Evolutionary conservation across 2,329 filamentous ascomycete species (phyloP).

Genomic region (Aspergillus jensenii): DNA sequence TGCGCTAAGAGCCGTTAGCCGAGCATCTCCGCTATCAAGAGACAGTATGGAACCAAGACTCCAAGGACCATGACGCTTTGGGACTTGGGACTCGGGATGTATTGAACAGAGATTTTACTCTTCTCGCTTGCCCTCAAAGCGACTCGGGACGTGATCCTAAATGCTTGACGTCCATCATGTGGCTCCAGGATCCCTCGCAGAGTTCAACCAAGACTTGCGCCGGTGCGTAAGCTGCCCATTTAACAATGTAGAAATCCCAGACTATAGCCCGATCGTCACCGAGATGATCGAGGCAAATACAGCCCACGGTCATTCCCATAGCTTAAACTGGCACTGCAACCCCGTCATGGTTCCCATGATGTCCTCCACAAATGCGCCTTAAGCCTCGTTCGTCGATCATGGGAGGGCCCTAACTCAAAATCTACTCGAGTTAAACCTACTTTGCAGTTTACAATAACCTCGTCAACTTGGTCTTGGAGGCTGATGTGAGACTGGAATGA

Average conservation of each 20-base stretch:
- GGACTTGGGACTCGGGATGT: neutral
- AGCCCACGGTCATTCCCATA: conserved; percentile 8
- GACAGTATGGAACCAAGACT: neutral
- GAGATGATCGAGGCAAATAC: conserved; percentile 6
- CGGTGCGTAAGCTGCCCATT: neutral
- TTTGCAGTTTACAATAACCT: neutral
- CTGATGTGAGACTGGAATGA: neutral
- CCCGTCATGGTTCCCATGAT: conserved; percentile 8
- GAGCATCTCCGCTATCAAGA: neutral
- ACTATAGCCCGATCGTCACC: neutral
- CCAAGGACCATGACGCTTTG: too few species aligned
- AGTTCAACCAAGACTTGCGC: neutral
- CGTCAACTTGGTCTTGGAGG: neutral
- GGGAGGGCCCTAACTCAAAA: neutral
- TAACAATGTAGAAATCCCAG: neutral
- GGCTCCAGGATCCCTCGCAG: neutral
- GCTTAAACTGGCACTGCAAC: conserved; percentile 5
- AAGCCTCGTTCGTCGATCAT: neutral
- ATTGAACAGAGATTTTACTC: neutral
- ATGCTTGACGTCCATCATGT: conserved; percentile 2
- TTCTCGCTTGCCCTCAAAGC: neutral
- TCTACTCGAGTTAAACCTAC: neutral
- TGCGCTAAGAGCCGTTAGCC: neutral
- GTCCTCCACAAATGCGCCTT: neutral
- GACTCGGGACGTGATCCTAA: neutral